These are phyloP conservation scores for Eremothecium coryli DNA, from an alignment of 1,139 yeast species.

Conservation along the genomic window DNA sequence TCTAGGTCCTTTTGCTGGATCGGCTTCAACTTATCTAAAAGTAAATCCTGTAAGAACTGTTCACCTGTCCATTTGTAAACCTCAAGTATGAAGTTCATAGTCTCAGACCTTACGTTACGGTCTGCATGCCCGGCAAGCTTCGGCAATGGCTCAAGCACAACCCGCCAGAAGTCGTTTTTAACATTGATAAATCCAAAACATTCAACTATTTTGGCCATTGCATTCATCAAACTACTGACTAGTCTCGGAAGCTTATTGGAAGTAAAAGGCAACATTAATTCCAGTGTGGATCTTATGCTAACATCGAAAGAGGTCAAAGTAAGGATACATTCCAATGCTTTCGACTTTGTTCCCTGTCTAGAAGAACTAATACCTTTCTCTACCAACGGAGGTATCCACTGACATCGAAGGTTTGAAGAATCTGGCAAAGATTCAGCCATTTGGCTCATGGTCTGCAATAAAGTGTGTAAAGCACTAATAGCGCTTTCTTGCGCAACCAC, in stretches of 20 bases:
- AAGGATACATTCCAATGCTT: conserved; percentile 53
- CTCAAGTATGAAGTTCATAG: conserved; percentile 60
- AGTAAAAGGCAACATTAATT: conserved; percentile 54
- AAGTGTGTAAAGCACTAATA: conserved; percentile 45
- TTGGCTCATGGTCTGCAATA: conserved; percentile 44
- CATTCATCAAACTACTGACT: conserved; percentile 57
- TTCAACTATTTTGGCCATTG: conserved; percentile 47
- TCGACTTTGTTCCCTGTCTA: conserved; percentile 65
- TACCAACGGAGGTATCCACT: conserved; percentile 51
- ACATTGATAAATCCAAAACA: conserved; percentile 67
- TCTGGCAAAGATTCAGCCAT: conserved; percentile 33
- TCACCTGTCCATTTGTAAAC: conserved; percentile 72
- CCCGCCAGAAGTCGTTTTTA: conserved; percentile 51
- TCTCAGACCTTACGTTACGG: conserved; percentile 72
- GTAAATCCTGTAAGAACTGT: conserved; percentile 42
- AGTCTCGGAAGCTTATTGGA: conserved; percentile 67
- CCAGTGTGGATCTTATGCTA: conserved; percentile 54
- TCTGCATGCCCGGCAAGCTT: conserved; percentile 82
- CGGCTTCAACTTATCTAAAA: conserved; percentile 73
- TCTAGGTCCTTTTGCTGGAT: conserved; percentile 84
- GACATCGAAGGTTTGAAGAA: conserved; percentile 33
- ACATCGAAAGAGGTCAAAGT: conserved; percentile 56
- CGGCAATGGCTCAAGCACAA: conserved; percentile 37
- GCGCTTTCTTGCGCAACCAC: conserved; percentile 92
- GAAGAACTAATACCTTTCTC: conserved; percentile 69